Evolutionary conservation across 2,329 filamentous ascomycete species (phyloP).

Genomic region (Diaporthe sp.): DNA sequence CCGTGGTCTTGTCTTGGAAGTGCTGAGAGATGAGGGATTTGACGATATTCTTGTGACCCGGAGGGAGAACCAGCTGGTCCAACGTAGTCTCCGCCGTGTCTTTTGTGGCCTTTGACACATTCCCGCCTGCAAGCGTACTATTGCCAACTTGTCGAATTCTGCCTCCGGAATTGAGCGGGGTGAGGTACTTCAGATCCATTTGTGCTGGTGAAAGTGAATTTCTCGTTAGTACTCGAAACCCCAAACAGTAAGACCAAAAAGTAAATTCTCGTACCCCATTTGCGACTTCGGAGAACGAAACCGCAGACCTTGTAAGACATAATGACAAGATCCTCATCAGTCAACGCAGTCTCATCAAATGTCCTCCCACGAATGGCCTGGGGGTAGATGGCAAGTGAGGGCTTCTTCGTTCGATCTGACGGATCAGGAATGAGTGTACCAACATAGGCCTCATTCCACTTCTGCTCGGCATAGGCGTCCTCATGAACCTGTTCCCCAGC

Average conservation of each 20-base stretch:
- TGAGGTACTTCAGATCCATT: constrained; percentile 5
- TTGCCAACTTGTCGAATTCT: background rate
- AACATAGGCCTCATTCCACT: constrained; percentile 1
- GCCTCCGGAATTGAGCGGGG: background rate
- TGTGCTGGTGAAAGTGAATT: background rate
- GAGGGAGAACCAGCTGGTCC: constrained; percentile 45
- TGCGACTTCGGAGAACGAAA: constrained; percentile 49
- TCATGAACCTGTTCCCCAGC: background rate
- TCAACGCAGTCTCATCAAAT: background rate
- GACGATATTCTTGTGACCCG: constrained; percentile 47
- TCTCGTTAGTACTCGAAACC: background rate
- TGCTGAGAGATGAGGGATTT: constrained; percentile 49
- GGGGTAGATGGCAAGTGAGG: background rate
- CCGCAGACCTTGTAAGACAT: constrained; percentile 51
- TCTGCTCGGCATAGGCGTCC: background rate
- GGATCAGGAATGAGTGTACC: background rate
- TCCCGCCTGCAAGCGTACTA: background rate
- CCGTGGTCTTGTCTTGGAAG: constrained; percentile 45
- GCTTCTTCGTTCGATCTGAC: background rate
- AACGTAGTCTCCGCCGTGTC: constrained; percentile 41
- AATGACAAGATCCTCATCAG: constrained; percentile 47
- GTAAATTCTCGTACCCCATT: constrained; percentile 48
- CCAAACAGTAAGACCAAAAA: background rate
- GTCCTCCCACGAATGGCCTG: background rate
- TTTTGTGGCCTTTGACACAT: background rate